phyloP scores from a whole-genome alignment of 768 basidiomycete species.

The Cubamyces sp. region DNA sequence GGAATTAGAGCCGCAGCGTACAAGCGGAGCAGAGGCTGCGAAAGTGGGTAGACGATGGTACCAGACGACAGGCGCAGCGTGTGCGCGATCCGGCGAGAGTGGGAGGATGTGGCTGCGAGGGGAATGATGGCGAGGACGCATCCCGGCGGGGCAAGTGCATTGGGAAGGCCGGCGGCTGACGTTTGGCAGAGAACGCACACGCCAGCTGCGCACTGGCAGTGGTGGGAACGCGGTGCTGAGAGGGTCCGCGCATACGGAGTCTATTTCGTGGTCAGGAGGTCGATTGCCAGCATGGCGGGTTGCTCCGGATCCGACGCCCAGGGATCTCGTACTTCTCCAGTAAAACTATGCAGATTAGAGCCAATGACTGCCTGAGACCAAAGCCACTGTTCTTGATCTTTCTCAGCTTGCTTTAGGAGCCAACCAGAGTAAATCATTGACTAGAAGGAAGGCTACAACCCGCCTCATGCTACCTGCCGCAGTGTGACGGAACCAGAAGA shows the following conservation, averaged over 20 bases:
- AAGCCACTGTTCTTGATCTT: too few relatives aligned
- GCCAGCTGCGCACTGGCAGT: slow-evolving; percentile 10
- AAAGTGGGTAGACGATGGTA: background rate
- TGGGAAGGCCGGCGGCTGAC: background rate
- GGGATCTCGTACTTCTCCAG: too few relatives aligned
- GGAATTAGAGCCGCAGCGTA: slow-evolving; percentile 12
- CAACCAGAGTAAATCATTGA: too few relatives aligned
- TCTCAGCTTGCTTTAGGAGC: too few relatives aligned
- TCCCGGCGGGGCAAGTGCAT: background rate
- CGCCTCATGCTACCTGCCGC: too few relatives aligned
- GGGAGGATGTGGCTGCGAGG: background rate
- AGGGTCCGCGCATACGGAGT: slow-evolving; percentile 2
- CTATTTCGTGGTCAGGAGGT: slow-evolving; percentile 6
- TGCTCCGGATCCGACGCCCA: too few relatives aligned
- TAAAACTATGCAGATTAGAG: background rate
- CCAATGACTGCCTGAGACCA: background rate
- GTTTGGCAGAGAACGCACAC: background rate
- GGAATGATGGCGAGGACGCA: background rate
- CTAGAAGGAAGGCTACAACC: too few relatives aligned
- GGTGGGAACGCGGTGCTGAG: background rate
- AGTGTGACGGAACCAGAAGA: too few relatives aligned
- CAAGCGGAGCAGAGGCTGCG: background rate
- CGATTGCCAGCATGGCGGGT: background rate
- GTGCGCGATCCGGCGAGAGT: background rate
- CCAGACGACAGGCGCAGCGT: slow-evolving; percentile 2